phyloP scores from a whole-genome alignment of 768 basidiomycete genomes.

The Wakefieldia striispora region DNA sequence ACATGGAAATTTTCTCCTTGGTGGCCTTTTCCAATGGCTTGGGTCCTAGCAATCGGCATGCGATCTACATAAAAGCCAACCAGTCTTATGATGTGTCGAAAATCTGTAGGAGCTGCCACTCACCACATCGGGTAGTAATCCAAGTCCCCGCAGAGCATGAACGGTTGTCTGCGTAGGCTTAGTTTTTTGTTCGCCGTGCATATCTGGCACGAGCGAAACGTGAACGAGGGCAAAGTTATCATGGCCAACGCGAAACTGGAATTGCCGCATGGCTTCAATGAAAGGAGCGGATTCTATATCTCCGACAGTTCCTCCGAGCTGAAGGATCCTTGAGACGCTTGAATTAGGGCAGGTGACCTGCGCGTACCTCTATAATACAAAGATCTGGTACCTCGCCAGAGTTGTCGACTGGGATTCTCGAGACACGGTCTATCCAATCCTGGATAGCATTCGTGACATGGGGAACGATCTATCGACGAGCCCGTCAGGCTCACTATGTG shows the following conservation, averaged over 20 bases:
- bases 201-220: constrained; percentile 96
- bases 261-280: constrained; percentile 98
- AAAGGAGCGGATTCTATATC: constrained; percentile 99
- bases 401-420: constrained; percentile 92
- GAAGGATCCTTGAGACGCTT: constrained; percentile 4
- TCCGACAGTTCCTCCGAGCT: constrained; percentile 98
- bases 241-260: constrained; percentile 96
- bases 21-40: constrained; percentile 81
- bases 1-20: constrained; percentile 98
- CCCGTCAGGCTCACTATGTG: constrained; percentile 5
- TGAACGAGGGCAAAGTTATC: constrained; percentile 97
- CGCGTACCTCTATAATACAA: constrained; percentile 91
- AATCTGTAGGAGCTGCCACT: constrained; percentile 23
- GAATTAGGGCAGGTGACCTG: constrained; percentile 1
- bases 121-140: constrained; percentile 89
- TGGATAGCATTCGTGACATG: constrained; percentile 97
- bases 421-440: constrained; percentile 96
- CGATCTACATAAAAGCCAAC: constrained; percentile 57
- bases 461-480: constrained; percentile 71
- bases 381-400: constrained; percentile 92
- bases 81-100: not conserved
- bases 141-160: constrained; percentile 88
- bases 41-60: constrained; percentile 81
- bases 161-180: constrained; percentile 98
- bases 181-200: constrained; percentile 99